phyloP scores from a whole-genome alignment of 352 stramenopile species.

The Phytophthora pini region DNA sequence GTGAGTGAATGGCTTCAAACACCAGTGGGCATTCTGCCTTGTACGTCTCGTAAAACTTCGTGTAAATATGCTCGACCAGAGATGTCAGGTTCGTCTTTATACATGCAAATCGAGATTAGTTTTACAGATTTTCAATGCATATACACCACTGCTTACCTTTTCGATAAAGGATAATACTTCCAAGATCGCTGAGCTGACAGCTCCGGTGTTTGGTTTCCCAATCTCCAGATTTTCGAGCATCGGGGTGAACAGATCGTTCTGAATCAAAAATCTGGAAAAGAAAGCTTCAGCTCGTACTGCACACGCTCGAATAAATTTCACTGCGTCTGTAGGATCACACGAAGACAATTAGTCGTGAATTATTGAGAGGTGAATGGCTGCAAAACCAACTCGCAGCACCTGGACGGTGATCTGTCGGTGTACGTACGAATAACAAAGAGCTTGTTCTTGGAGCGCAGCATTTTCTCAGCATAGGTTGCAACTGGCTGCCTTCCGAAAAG shows the following conservation, averaged over 20 bases:
- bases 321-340: constrained; percentile 50
- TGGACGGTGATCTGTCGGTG: constrained; percentile 23
- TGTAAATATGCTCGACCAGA: constrained; percentile 81
- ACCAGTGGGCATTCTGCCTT: constrained; percentile 75
- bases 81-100: constrained; percentile 68
- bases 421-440: constrained; percentile 83
- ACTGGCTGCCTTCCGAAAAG: constrained; percentile 83
- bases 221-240: constrained; percentile 60
- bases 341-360: not conserved
- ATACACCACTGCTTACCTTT: constrained; percentile 44
- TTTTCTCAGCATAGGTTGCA: constrained; percentile 71
- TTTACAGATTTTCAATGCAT: not conserved
- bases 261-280: constrained; percentile 83
- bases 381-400: constrained; percentile 26
- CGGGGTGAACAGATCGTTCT: constrained; percentile 74
- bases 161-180: constrained; percentile 81
- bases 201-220: constrained; percentile 58
- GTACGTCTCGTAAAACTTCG: constrained; percentile 80
- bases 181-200: constrained; percentile 75
- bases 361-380: not conserved
- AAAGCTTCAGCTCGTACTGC: constrained; percentile 79
- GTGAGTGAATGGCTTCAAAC: constrained; percentile 71
- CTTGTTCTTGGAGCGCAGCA: constrained; percentile 86
- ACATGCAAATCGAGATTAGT: constrained; percentile 4
- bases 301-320: constrained; percentile 83